These are phyloP conservation scores for Galeopsis tetrahit DNA, from an alignment of 257 asterid genomes.

Conservation along the genomic window DNA sequence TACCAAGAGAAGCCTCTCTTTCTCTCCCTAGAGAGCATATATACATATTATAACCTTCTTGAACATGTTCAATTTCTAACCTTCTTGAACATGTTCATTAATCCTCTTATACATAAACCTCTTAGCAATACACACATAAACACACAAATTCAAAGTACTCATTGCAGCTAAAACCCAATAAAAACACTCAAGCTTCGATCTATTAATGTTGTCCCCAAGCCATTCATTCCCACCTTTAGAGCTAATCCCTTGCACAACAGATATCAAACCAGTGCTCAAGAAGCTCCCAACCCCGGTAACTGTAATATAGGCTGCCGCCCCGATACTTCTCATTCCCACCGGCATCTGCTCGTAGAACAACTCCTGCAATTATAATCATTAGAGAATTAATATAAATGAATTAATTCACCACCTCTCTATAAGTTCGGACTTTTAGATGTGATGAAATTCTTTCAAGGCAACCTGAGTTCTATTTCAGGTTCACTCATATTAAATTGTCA, in stretches of 20 bases:
- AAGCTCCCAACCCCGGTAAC: slow-evolving; percentile 59
- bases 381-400: no score
- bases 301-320: slow-evolving; percentile 61
- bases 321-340: slow-evolving; percentile 55
- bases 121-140: slow-evolving; percentile 46
- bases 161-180: slow-evolving; percentile 58
- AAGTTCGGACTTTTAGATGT: no score
- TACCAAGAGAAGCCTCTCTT: not conserved
- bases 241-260: slow-evolving; percentile 46
- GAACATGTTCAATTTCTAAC: not conserved
- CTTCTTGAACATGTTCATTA: not conserved
- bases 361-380: slow-evolving; percentile 39
- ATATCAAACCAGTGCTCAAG: slow-evolving; percentile 49
- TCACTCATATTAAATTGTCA: no score
- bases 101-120: slow-evolving; percentile 49
- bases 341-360: slow-evolving; percentile 72
- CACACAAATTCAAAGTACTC: slow-evolving; percentile 50
- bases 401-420: no score
- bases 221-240: slow-evolving; percentile 45
- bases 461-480: no score
- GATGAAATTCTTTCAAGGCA: no score
- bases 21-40: no score
- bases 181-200: slow-evolving; percentile 45
- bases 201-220: slow-evolving; percentile 58
- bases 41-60: not conserved